Conservation (phyloP, 73 alveolate genomes). For the Paramecium sexaurelia region DNA sequence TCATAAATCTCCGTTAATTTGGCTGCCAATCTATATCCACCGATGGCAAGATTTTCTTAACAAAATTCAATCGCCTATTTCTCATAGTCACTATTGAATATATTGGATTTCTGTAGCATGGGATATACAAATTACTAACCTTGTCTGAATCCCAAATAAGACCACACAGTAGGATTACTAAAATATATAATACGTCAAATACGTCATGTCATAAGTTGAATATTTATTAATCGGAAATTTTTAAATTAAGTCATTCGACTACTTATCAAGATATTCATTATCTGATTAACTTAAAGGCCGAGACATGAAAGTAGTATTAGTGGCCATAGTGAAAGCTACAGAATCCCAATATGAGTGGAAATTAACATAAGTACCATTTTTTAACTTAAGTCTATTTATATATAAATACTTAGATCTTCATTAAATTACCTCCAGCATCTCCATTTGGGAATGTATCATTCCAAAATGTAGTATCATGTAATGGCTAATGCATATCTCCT, state of each 20-base stretch:
- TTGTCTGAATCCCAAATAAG: not conserved
- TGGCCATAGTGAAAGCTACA: conserved; percentile 7
- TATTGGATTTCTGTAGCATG: not conserved
- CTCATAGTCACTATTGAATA: not conserved
- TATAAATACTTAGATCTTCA: conserved; percentile 56
- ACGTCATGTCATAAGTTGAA: not conserved
- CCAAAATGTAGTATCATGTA: conserved; percentile 74
- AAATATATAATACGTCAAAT: not conserved
- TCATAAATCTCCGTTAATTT: conserved; percentile 5
- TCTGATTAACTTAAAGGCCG: conserved; percentile 26
- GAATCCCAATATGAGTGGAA: conserved; percentile 63
- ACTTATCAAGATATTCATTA: not conserved
- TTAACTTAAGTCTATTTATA: not conserved
- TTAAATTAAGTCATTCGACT: conserved; percentile 19
- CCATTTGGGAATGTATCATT: conserved; percentile 73
- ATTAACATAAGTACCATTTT: conserved; percentile 17
- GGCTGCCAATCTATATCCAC: conserved; percentile 64
- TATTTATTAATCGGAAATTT: not conserved
- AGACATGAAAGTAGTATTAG: not conserved
- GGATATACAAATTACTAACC: conserved; percentile 40
- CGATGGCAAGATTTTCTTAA: conserved; percentile 47
- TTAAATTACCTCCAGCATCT: conserved; percentile 81
- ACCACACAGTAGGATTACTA: conserved; percentile 58
- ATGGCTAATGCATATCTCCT: conserved; percentile 87
- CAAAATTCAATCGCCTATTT: not conserved